Evolutionary conservation across 441 rosid genomes (phyloP).

Genomic region (Jatropha podagrica): DNA sequence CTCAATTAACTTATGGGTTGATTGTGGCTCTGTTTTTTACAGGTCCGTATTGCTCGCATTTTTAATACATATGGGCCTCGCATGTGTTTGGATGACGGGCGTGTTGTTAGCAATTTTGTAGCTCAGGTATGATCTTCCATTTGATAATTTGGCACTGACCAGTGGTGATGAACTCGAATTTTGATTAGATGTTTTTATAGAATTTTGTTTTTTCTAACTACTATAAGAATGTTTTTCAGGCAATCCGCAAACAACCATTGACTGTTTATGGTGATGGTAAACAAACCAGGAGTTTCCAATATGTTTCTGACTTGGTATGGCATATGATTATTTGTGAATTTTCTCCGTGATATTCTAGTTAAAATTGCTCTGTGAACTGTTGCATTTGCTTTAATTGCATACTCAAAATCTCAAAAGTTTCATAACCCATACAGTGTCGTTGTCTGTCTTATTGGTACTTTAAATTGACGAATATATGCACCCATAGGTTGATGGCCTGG

Average conservation of each 20-base stretch:
- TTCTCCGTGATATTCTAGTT: background rate
- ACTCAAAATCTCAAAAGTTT: background rate
- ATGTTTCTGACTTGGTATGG: conserved; percentile 93
- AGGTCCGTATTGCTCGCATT: conserved; percentile 98
- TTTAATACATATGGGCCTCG: conserved; percentile 98
- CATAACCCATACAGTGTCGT: background rate
- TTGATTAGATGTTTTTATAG: background rate
- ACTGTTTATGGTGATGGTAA: conserved; percentile 98
- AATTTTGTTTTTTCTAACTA: conserved; percentile 13
- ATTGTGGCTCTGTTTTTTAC: conserved; percentile 20
- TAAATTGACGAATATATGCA: background rate
- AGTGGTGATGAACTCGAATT: conserved; percentile 1
- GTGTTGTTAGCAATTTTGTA: conserved; percentile 98
- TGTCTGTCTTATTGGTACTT: background rate
- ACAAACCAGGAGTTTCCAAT: conserved; percentile 98
- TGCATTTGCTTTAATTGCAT: too few relatives aligned
- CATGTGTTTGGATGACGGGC: conserved; percentile 99
- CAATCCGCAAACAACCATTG: conserved; percentile 90
- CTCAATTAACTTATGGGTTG: conserved; percentile 2
- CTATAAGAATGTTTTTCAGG: conserved; percentile 41
- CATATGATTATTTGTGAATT: conserved; percentile 1
- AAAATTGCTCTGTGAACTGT: background rate
- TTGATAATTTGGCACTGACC: conserved; percentile 9
- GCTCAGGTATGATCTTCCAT: conserved; percentile 66
- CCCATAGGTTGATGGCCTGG: conserved; percentile 85